Conservation (phyloP, 2,329 filamentous ascomycete species). For the Phaeosphaeria sp. region DNA sequence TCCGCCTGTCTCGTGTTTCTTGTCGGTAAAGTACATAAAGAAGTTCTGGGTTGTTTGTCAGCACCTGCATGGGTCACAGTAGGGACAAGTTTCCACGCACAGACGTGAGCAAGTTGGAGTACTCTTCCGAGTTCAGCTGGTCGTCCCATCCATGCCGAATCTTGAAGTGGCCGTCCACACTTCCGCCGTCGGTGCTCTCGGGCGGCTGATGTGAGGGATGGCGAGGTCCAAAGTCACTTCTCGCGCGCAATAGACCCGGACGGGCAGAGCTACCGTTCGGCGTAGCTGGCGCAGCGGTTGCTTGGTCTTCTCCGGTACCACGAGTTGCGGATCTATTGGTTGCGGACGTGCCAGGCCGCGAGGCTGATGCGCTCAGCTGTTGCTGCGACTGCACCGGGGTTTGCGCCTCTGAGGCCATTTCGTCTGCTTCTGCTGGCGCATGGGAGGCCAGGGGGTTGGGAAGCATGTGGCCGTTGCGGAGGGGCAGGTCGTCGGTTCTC, state of each 20-base stretch:
- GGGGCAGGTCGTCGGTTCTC: conserved; percentile 39
- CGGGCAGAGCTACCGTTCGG: conserved; percentile 55
- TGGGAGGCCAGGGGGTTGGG: conserved; percentile 39
- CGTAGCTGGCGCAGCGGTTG: conserved; percentile 56
- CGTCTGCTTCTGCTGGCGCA: conserved; percentile 31
- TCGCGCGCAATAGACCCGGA: conserved; percentile 59
- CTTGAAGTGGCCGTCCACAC: conserved; percentile 60
- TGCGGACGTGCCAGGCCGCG: conserved; percentile 37
- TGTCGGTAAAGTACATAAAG: conserved; percentile 99
- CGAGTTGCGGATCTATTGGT: conserved; percentile 21
- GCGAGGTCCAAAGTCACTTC: conserved; percentile 66
- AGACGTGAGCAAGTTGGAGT: conserved; percentile 81
- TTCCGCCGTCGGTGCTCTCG: conserved; percentile 47
- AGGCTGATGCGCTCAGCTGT: conserved; percentile 17
- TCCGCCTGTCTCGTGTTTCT: conserved; percentile 92
- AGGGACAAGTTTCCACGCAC: conserved; percentile 58
- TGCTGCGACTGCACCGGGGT: conserved; percentile 19
- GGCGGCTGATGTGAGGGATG: conserved; percentile 24
- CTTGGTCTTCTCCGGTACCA: conserved; percentile 28
- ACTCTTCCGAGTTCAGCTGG: conserved; percentile 89
- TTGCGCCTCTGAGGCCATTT: conserved; percentile 10
- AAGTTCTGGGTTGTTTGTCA: conserved; percentile 70
- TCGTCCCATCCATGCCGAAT: conserved; percentile 90
- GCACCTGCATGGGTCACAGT: background rate
- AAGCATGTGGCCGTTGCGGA: conserved; percentile 25